These are phyloP conservation scores for Boletus subcaerulescens DNA, from an alignment of 768 basidiomycete genomes.

Conservation along the genomic window DNA sequence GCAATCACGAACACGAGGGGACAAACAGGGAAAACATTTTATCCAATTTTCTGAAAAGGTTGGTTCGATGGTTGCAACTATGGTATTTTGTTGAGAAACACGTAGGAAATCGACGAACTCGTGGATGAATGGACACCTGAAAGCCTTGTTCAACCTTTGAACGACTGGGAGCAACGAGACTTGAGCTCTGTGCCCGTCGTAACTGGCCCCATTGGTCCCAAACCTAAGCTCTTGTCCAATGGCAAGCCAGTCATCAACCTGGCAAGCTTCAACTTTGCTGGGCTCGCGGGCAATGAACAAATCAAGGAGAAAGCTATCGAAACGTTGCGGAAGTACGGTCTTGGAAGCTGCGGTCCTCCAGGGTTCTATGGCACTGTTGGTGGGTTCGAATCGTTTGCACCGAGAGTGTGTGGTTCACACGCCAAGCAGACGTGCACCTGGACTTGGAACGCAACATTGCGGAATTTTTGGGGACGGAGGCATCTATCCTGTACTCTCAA, in stretches of 20 bases:
- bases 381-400: constrained; percentile 36
- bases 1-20: constrained; percentile 84
- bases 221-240: constrained; percentile 68
- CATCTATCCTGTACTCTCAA: constrained; percentile 91
- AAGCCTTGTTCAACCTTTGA: constrained; percentile 66
- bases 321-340: constrained; percentile 82
- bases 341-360: constrained; percentile 94
- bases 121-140: constrained; percentile 95
- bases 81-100: neutral
- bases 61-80: constrained; percentile 10
- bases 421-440: constrained; percentile 78
- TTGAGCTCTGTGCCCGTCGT: constrained; percentile 76
- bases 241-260: constrained; percentile 83
- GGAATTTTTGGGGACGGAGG: constrained; percentile 85
- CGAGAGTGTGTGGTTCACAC: constrained; percentile 1
- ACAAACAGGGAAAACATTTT: constrained; percentile 81
- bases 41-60: constrained; percentile 92
- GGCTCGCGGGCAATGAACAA: constrained; percentile 81
- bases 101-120: constrained; percentile 92
- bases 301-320: constrained; percentile 86
- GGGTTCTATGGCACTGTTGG: constrained; percentile 97
- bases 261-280: constrained; percentile 88
- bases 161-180: constrained; percentile 58
- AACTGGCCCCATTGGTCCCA: constrained; percentile 75
- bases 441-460: constrained; percentile 86